Base-by-base conservation (phyloP, 1,284 basidiomycete species). In the Cyathus pygmaeus region DNA sequence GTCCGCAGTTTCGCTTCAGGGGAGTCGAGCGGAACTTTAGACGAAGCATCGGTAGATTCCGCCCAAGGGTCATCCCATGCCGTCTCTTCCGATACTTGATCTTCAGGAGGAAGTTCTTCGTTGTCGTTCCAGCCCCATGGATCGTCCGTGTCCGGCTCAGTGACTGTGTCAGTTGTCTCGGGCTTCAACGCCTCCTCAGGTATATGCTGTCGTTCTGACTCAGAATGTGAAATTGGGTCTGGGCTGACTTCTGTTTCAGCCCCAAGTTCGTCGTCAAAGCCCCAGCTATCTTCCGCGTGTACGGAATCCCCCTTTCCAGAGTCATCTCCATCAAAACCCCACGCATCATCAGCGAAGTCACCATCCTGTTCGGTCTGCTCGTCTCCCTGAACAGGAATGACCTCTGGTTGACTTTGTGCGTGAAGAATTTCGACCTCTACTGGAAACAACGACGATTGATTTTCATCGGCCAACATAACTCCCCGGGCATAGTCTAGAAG, bases 71-170 rank as follows among this genome's bases (percentile, higher is more conserved):
- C 88, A 64, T 91, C 89, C 81, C 81, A 82, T 13, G 72, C 71
- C 46, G 67, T 73, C 52, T 80, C 77, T 49, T 77, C 78, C 26
- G 49, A 50, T 44, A 62, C 56, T 36, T 76, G 74, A 9, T 66
- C 57, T 17, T 72, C 63, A 19, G 67, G 60, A 1, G 64, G 57
- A 4, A 62, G 47, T 24, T 71, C 77, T 17, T 75, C 77, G 17
- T 75, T 79, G 55, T 88, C 85, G 30, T 89, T 85, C 88, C 85
- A 90, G 1, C 88, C 90, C 90, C 91, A 92, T 2, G 88, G 85
- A 66, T 89, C 85, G 23, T 74, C 79, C 15, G 83, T 72, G 63
- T 88, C 83, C 49, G 68, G 65, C 26, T 78, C 75, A 26, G 59
- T 56, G 10, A 63, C 62, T 27, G 26, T n/a, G 51, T 57, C 52